Evolutionary conservation across 2,329 filamentous ascomycete species (phyloP), one percentile per base, ranked within the genome.

Genomic region (Sarocladiaceae sp.): DNA sequence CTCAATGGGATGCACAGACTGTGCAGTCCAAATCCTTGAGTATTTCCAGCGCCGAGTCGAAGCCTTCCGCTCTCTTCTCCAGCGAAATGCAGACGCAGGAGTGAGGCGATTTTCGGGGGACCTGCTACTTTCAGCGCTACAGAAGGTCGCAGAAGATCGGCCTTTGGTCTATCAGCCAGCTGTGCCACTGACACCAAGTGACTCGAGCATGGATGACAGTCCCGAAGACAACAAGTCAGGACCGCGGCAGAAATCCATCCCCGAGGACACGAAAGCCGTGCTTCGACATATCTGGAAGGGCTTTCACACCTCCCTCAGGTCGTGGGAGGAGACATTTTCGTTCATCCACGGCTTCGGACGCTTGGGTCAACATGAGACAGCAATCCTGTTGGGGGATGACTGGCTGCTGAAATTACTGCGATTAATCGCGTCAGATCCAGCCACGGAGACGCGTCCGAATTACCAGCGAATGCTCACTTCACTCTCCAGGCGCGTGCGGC

Each of bases 291-390:
- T 89, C 3, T 90, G 83, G 80, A 70, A 77, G 3, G 72, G 69
- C n/a, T 82, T 90, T 53, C 82, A 88, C 54, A 66, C 72, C 2
- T 73, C 78, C 42, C 71, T 82, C 25, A 80, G 84, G 53, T 79
- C 87, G 3, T 94, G 89, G 89, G 80, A 84, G 37, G 88, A 93
- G 60, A 86, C 86, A 53, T 93, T 93, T 62, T 78, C 79, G 12
- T 76, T 87, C n/a, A 73, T 92, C 55, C 63, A 79, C n/a, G 72
- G 72, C n/a, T 86, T 92, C 62, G 82, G 83, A 13, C 74, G 71
- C 42, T 67, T 89, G 52, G 86, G 87, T 1, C 67, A 72, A 3
- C 64, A 74, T 4, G 84, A 90, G 63, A 73, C 79, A 18, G 71
- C 73, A 2, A 62, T 78, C 5, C 71, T 91, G 22, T 71, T 92